Evolutionary conservation across 2,329 filamentous ascomycete genomes (phyloP).

Genomic region (Sclerotinia borealis): DNA sequence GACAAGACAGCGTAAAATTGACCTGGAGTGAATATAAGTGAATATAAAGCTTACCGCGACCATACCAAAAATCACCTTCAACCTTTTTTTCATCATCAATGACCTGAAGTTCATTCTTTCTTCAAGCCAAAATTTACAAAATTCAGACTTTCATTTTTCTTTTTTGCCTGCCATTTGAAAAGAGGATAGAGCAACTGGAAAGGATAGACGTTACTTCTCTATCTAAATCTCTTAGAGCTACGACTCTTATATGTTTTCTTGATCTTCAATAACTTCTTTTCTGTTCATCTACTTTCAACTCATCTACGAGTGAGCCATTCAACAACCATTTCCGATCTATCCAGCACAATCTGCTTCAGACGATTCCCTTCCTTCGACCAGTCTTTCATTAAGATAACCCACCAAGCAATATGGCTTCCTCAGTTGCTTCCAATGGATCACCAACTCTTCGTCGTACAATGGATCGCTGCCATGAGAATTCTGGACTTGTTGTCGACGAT

Average conservation of each 20-base stretch:
- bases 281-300: slow-evolving; percentile 24
- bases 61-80: neutral
- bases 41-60: neutral
- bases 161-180: slow-evolving; percentile 10
- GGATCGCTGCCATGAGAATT: slow-evolving; percentile 36
- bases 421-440: slow-evolving; percentile 36
- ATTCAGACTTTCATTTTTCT: neutral
- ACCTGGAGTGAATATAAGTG: neutral
- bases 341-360: slow-evolving; percentile 16
- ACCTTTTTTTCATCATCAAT: neutral
- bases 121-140: neutral
- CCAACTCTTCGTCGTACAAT: slow-evolving; percentile 36
- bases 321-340: slow-evolving; percentile 18
- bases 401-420: slow-evolving; percentile 32
- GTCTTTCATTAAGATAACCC: slow-evolving; percentile 32
- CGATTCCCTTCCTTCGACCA: neutral
- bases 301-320: slow-evolving; percentile 28
- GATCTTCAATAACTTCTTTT: slow-evolving; percentile 24
- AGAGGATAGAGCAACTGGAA: slow-evolving; percentile 10
- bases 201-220: slow-evolving; percentile 25
- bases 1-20: neutral
- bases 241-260: slow-evolving; percentile 30
- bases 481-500: slow-evolving; percentile 20
- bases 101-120: neutral
- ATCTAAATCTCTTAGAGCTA: slow-evolving; percentile 28